These are phyloP conservation scores for Linum lewisii DNA, from an alignment of 345 rosid species.

Conservation along the genomic window DNA sequence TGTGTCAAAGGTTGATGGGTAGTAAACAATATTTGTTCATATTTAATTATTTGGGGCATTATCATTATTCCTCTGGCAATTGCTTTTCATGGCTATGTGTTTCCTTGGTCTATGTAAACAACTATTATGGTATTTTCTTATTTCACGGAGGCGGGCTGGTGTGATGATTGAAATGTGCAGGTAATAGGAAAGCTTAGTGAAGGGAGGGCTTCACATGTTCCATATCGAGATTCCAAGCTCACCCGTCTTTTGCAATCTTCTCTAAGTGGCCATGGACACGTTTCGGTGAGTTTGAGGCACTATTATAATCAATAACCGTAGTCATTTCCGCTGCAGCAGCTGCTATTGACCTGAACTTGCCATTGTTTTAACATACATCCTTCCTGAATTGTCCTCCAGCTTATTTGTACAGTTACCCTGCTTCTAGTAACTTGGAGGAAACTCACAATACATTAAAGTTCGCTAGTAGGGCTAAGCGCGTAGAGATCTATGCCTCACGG, in stretches of 20 bases:
- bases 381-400: slow-evolving; percentile 36
- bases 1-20: background rate
- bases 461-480: slow-evolving; percentile 95
- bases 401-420: slow-evolving; percentile 96
- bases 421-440: slow-evolving; percentile 95
- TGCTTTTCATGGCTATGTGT: background rate
- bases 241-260: slow-evolving; percentile 99
- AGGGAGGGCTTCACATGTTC: slow-evolving; percentile 98
- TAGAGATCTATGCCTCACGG: slow-evolving; percentile 93
- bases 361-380: slow-evolving; percentile 9
- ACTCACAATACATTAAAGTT: slow-evolving; percentile 98
- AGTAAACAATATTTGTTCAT: background rate
- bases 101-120: background rate
- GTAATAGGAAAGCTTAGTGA: slow-evolving; percentile 97
- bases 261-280: slow-evolving; percentile 94
- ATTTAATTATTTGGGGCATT: background rate
- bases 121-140: background rate
- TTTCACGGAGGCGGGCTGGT: slow-evolving; percentile 11
- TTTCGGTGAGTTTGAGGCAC: slow-evolving; percentile 60
- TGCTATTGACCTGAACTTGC: background rate
- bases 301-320: background rate
- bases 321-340: background rate
- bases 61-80: background rate
- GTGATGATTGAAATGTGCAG: slow-evolving; percentile 36
- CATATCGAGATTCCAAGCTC: slow-evolving; percentile 96